Percentiles rank a stretch among this genome's conserved stretches.
These are phyloP conservation scores for Trametes villosa DNA, from an alignment of 768 basidiomycete species.

Conservation along the genomic window DNA sequence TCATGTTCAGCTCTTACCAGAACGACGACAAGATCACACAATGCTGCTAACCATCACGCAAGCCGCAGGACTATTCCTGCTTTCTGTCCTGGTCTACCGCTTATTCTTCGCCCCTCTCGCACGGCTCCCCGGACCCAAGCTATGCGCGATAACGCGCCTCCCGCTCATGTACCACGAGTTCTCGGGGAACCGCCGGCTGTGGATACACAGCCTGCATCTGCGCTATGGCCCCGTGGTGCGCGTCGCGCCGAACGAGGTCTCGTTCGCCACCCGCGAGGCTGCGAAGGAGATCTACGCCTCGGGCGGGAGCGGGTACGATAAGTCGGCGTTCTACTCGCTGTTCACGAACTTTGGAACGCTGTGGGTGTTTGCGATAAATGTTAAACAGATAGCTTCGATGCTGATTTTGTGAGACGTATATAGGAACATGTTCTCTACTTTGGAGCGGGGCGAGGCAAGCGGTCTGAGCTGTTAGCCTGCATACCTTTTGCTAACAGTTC, in stretches of 20 bases:
- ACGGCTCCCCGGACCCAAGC: conserved; percentile 18
- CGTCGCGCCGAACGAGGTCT: conserved; percentile 27
- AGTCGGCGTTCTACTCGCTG: conserved; percentile 22
- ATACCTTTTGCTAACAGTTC: not conserved
- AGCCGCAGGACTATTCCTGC: not conserved
- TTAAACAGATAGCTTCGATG: too few relatives aligned
- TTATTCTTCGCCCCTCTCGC: conserved; percentile 21
- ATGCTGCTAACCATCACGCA: not conserved
- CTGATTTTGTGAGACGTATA: not conserved
- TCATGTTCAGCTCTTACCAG: too few relatives aligned
- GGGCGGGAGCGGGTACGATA: conserved; percentile 30
- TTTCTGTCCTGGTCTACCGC: conserved; percentile 6
- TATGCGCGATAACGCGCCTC: conserved; percentile 20
- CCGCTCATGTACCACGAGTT: conserved; percentile 28
- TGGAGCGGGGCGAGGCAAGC: conserved; percentile 11
- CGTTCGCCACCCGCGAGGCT: conserved; percentile 27
- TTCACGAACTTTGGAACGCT: conserved; percentile 19
- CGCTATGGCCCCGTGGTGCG: conserved; percentile 27
- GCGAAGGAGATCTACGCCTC: conserved; percentile 30
- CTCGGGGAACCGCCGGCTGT: conserved; percentile 17
- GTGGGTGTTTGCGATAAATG: conserved; percentile 7
- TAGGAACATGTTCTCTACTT: conserved; percentile 29
- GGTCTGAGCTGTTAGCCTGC: not conserved
- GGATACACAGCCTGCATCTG: conserved; percentile 24
- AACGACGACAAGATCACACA: not conserved